Base-by-base conservation (phyloP, 805 yeast genomes). In the Nakazawaea laoshanensis region DNA sequence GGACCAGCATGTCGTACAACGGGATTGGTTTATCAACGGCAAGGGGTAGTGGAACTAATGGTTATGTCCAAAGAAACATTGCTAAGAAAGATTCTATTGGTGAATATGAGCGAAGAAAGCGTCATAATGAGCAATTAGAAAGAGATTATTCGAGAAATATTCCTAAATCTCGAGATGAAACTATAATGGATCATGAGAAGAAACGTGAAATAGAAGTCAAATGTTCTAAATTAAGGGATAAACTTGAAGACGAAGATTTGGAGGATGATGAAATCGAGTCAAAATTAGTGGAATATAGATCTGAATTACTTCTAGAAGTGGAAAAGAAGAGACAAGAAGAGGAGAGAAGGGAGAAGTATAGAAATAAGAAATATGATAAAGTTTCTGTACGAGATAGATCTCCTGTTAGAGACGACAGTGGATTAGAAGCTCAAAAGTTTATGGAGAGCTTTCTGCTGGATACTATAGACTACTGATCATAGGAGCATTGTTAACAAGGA, bases 21-120 rank as follows among this genome's bases (percentile, higher is more conserved):
- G 77, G 78, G 4, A 65, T 74, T 27, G 80, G 80, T 0, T 53
- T 74, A 15, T 62, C 61, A 26, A 65, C 72, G 0, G 70, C 78
- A 0, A 56, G 77, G 42, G 83, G 84, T 0, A 61, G 80, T 0
- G 76, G 78, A 0, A 76, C 84, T 0, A 74, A 78, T 16, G 84
- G 84, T 0, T 62, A 63, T 42, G 65, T 76, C 3, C 78, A 74
- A 43, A 59, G 62, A 40, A 74, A 61, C 41, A 49, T 65, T 0
- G 42, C 48, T 12, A 21, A 42, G 4, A 44, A 49, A 18, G 42
- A 50, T 4, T 48, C 57, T 3, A 55, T 55, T 2, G 63, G 66
- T 7, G 62, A 57, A 17, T 67, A 49, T 42, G 44, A 55, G 24
- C 49, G 53, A 28, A 54, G 76, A 27, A 54, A 61, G 39, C 33